Evolutionary conservation across 2,329 filamentous ascomycete genomes (phyloP).

Genomic region (Epichloe coenophiala): DNA sequence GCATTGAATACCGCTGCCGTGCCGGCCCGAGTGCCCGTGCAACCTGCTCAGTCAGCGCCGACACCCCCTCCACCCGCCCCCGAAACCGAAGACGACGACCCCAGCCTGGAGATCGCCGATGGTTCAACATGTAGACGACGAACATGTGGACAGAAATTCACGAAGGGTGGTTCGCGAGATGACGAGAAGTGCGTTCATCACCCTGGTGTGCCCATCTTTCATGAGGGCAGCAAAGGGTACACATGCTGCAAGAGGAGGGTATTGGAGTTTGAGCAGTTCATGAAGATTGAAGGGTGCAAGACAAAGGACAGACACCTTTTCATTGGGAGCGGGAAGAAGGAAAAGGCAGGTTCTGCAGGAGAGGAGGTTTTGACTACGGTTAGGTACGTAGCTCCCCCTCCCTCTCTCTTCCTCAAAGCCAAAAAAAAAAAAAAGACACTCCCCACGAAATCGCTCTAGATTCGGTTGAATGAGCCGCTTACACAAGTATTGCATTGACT

Average conservation of each 20-base stretch:
- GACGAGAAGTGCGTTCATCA: slow-evolving; percentile 77
- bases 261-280: slow-evolving; percentile 93
- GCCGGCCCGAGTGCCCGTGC: slow-evolving; percentile 27
- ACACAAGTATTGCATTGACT: not conserved
- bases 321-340: slow-evolving; percentile 61
- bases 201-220: slow-evolving; percentile 83
- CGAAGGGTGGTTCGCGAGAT: slow-evolving; percentile 43
- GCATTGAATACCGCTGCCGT: slow-evolving; percentile 30
- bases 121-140: slow-evolving; percentile 66
- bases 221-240: slow-evolving; percentile 97
- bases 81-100: slow-evolving; percentile 82
- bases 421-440: not conserved
- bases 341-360: slow-evolving; percentile 29
- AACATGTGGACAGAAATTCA: slow-evolving; percentile 57
- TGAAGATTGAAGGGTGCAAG: slow-evolving; percentile 86
- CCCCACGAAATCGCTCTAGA: not conserved
- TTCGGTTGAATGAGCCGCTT: not conserved
- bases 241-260: slow-evolving; percentile 92
- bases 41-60: slow-evolving; percentile 31
- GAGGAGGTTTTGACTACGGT: slow-evolving; percentile 72
- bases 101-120: slow-evolving; percentile 55
- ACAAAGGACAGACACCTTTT: slow-evolving; percentile 76
- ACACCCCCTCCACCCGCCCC: slow-evolving; percentile 46
- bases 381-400: slow-evolving; percentile 35
- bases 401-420: not conserved